Evolutionary conservation across 1,139 yeast species (phyloP), one percentile per base, ranked within the genome.

Genomic region (Hemisphaericaspora lyxosophila): DNA sequence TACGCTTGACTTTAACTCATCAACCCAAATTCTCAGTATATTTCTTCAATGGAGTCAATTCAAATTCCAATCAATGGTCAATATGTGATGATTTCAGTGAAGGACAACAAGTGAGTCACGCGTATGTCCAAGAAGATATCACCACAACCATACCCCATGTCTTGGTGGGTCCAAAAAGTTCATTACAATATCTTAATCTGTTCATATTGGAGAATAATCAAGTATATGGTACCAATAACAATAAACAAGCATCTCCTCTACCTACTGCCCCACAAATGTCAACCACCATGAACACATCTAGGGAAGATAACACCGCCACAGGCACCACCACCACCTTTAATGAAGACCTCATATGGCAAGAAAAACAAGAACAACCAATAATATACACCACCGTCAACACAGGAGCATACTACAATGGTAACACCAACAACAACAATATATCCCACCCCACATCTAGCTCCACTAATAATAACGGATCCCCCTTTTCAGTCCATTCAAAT

Each of bases 31-130:
- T 85, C 59, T 85, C 89, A 1, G 92, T 85, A 1, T 82, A 80
- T 52, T 84, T 84, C 55, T 68, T 68, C 50, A 68, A 72, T 48
- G 79, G 78, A 8, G 64, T 67, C 60, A 48, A 69, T 54, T 65
- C 75, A 32, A 67, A 69, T 45, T 61, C 75, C 27, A 83, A 84
- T 55, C 88, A 82, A 52, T 85, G 94, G 94, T 80, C 85, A 2
- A 80, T 83, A 19, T 84, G 92, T 59, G 92, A 84, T 43, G 94
- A 85, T 59, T 85, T 85, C 50, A 80, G 87, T 42, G 92, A 84
- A 50, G 89, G 86, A 17, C 88, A 82, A 51, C 90, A 85, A 55
- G 92, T 85, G 9, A 78, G 79, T 42, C 74, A 70, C 44, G 90
- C 92, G 0, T 78, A 67, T 52, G 62, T 68, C 31, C 80, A 80